Base-by-base conservation (phyloP, 257 asterid genomes). In the Primulina eburnea region DNA sequence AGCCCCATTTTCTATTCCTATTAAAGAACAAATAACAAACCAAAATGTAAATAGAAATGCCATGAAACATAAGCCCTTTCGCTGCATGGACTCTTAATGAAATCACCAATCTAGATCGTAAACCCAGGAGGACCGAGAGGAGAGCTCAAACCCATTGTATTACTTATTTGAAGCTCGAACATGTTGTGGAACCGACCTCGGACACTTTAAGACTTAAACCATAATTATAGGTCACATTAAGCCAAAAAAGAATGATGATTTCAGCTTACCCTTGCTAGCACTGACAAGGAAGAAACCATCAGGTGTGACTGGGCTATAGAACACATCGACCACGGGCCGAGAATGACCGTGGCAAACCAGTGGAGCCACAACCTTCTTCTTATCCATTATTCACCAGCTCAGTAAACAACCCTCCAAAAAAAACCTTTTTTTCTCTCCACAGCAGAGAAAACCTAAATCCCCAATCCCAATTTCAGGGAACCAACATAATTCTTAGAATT, bases 271-370 rank as follows among this genome's bases (percentile, higher is more conserved):
- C 89, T 93, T 93, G 97, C 99, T 90, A 21, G 97, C 99, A 81
- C 99, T 93, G 78, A 90, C 89, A 70, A 93, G 91, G 78, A 93
- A 93, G 83, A 81, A 87, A 4, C 99, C 99, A 82, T 90, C 99
- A 50, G 96, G 96, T 47, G 99, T 93, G 34, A 90, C 77, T 34
- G 99, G 96, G 76, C 99, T 93, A 86, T 90, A 93, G 79, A 82
- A 87, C 85, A 93, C 78, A 83, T 93, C 99, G 24, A 93, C 99
- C 72, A 93, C 99, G 0, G 99, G 97, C 29, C 99, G 90, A 17
- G 99, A 93, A 87, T 93, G 99, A 59, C 97, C 99, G 76, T 93
- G 99, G 75, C 99, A 93, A 73, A 93, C 95, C 76, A 93, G 84
- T 10, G 97, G 99, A 75, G 95, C 89, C 4, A 83, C 86, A 71